Percentiles rank a stretch among this genome's conserved stretches.
phyloP scores from a whole-genome alignment of 2,329 filamentous ascomycete genomes.

The Exophiala sideris region DNA sequence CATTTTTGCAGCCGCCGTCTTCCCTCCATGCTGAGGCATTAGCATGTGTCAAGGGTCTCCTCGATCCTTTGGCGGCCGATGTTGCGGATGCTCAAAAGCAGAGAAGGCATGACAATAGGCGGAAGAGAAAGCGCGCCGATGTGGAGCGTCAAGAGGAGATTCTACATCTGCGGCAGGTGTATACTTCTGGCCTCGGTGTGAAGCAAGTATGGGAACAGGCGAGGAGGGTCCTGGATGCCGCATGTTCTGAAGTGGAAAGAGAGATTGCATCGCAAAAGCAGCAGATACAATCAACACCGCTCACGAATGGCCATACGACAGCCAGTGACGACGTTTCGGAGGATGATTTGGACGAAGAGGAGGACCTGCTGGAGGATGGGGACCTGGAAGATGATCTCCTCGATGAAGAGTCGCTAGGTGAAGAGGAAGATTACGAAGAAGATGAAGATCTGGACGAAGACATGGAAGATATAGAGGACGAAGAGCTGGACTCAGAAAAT shows the following conservation, averaged over 20 bases:
- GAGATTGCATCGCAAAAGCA: conserved; percentile 33
- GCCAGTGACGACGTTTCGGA: conserved; percentile 14
- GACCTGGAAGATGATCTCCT: conserved; percentile 11
- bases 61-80: conserved; percentile 73
- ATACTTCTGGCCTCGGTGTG: conserved; percentile 81
- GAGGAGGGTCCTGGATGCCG: conserved; percentile 65
- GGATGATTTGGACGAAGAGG: conserved; percentile 19
- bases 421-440: conserved; percentile 28
- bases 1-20: conserved; percentile 70
- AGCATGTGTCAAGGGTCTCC: conserved; percentile 71
- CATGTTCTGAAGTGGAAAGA: conserved; percentile 27
- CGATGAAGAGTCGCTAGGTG: conserved; percentile 21
- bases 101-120: conserved; percentile 64
- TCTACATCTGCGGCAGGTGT: conserved; percentile 79
- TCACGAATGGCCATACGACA: neutral
- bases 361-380: conserved; percentile 14
- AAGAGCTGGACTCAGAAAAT: conserved; percentile 28
- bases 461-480: conserved; percentile 32
- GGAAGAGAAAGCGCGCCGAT: conserved; percentile 30
- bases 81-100: conserved; percentile 70
- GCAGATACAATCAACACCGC: conserved; percentile 17
- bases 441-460: conserved; percentile 38
- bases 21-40: conserved; percentile 67
- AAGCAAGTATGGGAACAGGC: conserved; percentile 94
- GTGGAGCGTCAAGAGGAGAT: conserved; percentile 44